These are phyloP conservation scores for Pleurotus sapidus DNA, from an alignment of 768 basidiomycete genomes.

Conservation along the genomic window DNA sequence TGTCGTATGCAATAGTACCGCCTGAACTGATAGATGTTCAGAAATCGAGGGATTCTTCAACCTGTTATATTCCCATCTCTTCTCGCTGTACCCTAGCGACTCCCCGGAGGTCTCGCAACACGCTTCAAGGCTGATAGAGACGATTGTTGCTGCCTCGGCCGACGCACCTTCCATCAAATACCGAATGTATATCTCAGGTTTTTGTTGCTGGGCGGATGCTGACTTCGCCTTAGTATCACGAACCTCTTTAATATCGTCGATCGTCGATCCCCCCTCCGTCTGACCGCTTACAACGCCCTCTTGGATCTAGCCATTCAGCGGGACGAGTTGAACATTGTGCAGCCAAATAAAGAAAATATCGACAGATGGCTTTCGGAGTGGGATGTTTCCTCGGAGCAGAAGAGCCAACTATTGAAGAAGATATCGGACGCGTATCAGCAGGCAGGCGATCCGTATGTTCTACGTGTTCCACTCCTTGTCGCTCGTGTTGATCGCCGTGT, in stretches of 20 bases:
- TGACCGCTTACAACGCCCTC: conserved; percentile 59
- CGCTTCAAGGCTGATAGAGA: conserved; percentile 45
- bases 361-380: conserved; percentile 80
- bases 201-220: background rate
- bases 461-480: background rate
- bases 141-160: conserved; percentile 52
- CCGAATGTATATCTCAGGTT: conserved; percentile 56
- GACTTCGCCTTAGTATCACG: conserved; percentile 52
- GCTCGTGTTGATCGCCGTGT: too few species aligned
- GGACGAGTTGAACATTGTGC: conserved; percentile 60
- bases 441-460: conserved; percentile 56
- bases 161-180: conserved; percentile 64
- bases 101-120: conserved; percentile 54
- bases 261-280: conserved; percentile 60
- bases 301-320: conserved; percentile 57
- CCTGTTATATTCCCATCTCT: conserved; percentile 70
- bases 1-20: background rate
- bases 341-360: conserved; percentile 57
- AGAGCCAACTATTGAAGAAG: conserved; percentile 60
- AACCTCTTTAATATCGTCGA: conserved; percentile 81
- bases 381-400: conserved; percentile 61
- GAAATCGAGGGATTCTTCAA: conserved; percentile 91
- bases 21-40: conserved; percentile 21
- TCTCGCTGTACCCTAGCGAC: conserved; percentile 53
- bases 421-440: conserved; percentile 60